Evolutionary conservation across 2,329 filamentous ascomycete species (phyloP).

Genomic region (Trichophyton simii): DNA sequence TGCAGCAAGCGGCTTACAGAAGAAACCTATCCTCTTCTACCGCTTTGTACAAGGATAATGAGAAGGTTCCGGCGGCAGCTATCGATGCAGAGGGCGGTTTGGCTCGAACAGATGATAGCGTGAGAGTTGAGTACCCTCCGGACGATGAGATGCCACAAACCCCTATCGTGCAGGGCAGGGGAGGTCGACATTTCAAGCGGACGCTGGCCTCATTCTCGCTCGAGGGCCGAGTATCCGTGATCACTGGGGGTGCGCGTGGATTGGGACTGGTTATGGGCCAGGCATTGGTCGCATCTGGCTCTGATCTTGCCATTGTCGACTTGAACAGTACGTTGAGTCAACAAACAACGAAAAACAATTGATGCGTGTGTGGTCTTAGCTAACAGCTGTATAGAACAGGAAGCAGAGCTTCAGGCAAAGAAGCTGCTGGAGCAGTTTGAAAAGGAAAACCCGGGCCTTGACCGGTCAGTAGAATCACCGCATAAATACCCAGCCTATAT

Average conservation of each 20-base stretch:
- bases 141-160: slow-evolving; percentile 61
- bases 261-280: slow-evolving; percentile 88
- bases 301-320: slow-evolving; percentile 83
- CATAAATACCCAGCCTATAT: background rate
- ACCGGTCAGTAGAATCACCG: slow-evolving; percentile 40
- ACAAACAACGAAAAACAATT: too few species aligned
- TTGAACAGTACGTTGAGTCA: slow-evolving; percentile 60
- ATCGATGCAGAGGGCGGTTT: slow-evolving; percentile 47
- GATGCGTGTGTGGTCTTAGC: too few species aligned
- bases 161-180: slow-evolving; percentile 58
- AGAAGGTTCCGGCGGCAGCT: slow-evolving; percentile 11
- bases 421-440: slow-evolving; percentile 63
- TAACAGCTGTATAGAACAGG: slow-evolving; percentile 49
- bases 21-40: slow-evolving; percentile 22
- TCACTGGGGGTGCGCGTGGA: slow-evolving; percentile 83
- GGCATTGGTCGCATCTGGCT: slow-evolving; percentile 75
- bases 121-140: slow-evolving; percentile 66
- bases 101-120: slow-evolving; percentile 66
- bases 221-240: slow-evolving; percentile 67
- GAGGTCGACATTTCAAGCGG: slow-evolving; percentile 70
- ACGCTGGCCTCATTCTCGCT: slow-evolving; percentile 79
- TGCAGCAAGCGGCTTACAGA: slow-evolving; percentile 11
- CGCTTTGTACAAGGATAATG: slow-evolving; percentile 17
- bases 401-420: slow-evolving; percentile 64
- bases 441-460: slow-evolving; percentile 63